Percentiles rank a stretch among this genome's conserved stretches.
These are phyloP conservation scores for Boletus reticuloceps DNA, from an alignment of 768 basidiomycete species.

Conservation along the genomic window DNA sequence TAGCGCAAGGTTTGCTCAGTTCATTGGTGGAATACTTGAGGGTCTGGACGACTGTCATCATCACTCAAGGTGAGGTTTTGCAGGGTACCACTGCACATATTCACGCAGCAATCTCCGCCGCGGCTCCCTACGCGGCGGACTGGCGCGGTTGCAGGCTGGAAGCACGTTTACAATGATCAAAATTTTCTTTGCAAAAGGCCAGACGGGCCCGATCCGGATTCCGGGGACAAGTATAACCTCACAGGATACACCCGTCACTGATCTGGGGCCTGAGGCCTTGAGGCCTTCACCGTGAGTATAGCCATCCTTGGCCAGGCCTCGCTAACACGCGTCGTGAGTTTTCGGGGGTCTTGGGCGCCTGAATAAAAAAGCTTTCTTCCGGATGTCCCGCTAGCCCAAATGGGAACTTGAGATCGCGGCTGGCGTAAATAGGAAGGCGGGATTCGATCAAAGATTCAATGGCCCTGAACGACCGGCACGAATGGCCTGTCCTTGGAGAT, in stretches of 20 bases:
- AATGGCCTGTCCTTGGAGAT: constrained; percentile 39
- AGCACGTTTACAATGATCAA: constrained; percentile 10
- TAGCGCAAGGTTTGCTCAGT: not conserved
- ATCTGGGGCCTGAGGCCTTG: constrained; percentile 16
- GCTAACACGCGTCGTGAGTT: constrained; percentile 28
- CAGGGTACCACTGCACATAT: constrained; percentile 1
- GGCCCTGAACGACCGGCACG: constrained; percentile 23
- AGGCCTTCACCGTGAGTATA: constrained; percentile 31
- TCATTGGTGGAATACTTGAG: constrained; percentile 12
- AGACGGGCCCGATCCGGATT: constrained; percentile 4
- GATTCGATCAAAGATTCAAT: constrained; percentile 29
- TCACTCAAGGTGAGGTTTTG: constrained; percentile 6
- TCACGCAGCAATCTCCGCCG: constrained; percentile 32
- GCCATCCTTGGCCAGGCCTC: constrained; percentile 26
- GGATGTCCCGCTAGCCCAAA: constrained; percentile 43
- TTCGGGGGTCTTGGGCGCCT: constrained; percentile 27
- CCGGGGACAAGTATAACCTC: constrained; percentile 19
- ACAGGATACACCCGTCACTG: constrained; percentile 19
- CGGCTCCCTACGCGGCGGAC: constrained; percentile 13
- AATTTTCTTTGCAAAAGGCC: constrained; percentile 14
- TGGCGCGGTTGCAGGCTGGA: constrained; percentile 6
- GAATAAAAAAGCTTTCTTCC: constrained; percentile 21
- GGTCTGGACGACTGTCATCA: not conserved
- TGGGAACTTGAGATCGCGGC: constrained; percentile 43
- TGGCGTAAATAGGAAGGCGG: constrained; percentile 42